These are phyloP conservation scores for Fusarium torreyae DNA, from an alignment of 2,329 filamentous ascomycete genomes.

Conservation along the genomic window DNA sequence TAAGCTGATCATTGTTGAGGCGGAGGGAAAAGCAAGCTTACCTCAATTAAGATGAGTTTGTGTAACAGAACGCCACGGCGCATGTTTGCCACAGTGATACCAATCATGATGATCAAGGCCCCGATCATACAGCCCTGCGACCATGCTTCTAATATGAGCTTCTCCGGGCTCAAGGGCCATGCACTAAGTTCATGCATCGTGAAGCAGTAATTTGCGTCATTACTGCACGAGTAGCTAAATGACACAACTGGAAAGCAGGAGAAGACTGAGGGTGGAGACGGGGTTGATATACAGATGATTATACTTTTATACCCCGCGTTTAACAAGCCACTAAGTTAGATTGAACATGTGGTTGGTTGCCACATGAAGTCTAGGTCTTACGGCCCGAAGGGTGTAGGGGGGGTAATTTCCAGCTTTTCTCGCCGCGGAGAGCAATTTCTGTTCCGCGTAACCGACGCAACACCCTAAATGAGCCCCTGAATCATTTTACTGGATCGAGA, in stretches of 20 bases:
- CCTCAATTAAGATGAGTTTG: slow-evolving; percentile 66
- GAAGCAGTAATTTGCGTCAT: neutral
- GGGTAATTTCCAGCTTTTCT: too few relatives aligned
- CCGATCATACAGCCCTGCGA: slow-evolving; percentile 65
- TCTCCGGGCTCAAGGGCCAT: slow-evolving; percentile 31
- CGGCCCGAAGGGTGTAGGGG: too few relatives aligned
- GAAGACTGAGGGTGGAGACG: neutral
- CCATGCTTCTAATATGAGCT: slow-evolving; percentile 61
- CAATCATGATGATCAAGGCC: slow-evolving; percentile 63
- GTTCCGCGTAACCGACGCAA: too few relatives aligned
- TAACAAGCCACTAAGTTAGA: neutral
- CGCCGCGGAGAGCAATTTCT: too few relatives aligned
- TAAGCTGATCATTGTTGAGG: neutral
- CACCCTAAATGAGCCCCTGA: too few relatives aligned
- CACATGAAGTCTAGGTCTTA: too few relatives aligned
- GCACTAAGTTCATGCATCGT: slow-evolving; percentile 10
- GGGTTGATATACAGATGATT: slow-evolving; percentile 4
- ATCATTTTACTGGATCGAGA: too few relatives aligned
- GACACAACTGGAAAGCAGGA: neutral
- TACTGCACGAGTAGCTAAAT: neutral
- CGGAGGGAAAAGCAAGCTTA: slow-evolving; percentile 31
- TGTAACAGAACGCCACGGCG: slow-evolving; percentile 62
- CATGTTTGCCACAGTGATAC: slow-evolving; percentile 66
- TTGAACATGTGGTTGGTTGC: too few relatives aligned
- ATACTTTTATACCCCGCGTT: slow-evolving; percentile 8